Conservation (phyloP, 176 grass and related monocot species). For the Zoysia pacifica region DNA sequence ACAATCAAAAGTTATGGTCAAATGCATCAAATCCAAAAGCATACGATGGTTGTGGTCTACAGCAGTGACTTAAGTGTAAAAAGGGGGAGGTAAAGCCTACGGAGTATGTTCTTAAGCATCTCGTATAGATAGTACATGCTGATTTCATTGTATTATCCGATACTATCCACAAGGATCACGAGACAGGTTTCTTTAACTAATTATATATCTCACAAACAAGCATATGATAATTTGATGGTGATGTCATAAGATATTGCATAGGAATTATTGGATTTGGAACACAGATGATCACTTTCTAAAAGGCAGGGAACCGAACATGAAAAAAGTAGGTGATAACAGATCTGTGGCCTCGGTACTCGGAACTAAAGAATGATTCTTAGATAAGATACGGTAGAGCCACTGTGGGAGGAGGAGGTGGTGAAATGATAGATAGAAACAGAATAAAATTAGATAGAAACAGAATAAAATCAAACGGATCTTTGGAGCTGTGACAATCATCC, state of each 20-base stretch:
- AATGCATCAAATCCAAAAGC: conserved; percentile 11
- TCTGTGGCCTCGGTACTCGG: conserved; percentile 45
- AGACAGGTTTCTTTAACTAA: conserved; percentile 2
- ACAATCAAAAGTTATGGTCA: conserved; percentile 2
- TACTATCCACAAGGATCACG: not conserved
- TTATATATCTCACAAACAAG: conserved; percentile 1
- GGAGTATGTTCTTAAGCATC: not conserved
- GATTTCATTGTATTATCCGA: conserved; percentile 8
- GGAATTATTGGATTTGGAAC: conserved; percentile 41
- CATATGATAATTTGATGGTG: conserved; percentile 22
- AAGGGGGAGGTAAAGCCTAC: not conserved
- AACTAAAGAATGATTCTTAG: conserved; percentile 49
- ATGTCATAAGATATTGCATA: conserved; percentile 38
- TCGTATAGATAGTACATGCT: not conserved
- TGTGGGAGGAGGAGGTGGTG: conserved; percentile 34
- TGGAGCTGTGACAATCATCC: conserved; percentile 10
- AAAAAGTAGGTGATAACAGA: conserved; percentile 38
- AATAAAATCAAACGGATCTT: conserved; percentile 45
- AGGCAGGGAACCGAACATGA: conserved; percentile 42
- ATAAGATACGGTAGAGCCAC: conserved; percentile 46
- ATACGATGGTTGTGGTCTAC: not conserved
- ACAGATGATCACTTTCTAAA: conserved; percentile 15
- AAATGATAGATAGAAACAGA: conserved; percentile 34
- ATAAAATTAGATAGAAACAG: conserved; percentile 38
- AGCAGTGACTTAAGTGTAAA: not conserved